phyloP scores from a whole-genome alignment of 2,329 filamentous ascomycete species.

The Epichloe elymi region DNA sequence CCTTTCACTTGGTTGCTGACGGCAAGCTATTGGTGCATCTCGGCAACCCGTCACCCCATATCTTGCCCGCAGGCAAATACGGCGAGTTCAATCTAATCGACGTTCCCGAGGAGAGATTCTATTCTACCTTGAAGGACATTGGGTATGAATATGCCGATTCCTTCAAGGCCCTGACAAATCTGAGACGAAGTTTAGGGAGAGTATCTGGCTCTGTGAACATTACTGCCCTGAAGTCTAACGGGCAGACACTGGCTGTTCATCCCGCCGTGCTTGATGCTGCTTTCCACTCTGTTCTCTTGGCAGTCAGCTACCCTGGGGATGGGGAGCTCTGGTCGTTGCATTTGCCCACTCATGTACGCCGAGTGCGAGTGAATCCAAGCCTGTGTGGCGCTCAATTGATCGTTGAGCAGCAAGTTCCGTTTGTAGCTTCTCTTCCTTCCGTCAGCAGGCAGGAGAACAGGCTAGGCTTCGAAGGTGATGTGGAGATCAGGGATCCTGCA shows the following conservation, averaged over 20 bases:
- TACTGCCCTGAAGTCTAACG: background rate
- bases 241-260: conserved; percentile 15
- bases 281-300: conserved; percentile 22
- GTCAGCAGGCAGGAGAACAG: background rate
- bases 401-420: background rate
- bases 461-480: background rate
- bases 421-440: background rate
- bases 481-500: background rate
- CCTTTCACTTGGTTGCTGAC: background rate
- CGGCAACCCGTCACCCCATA: background rate
- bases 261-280: conserved; percentile 21
- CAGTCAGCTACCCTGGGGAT: conserved; percentile 20
- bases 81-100: background rate
- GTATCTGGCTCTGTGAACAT: background rate
- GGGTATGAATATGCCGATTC: background rate
- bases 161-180: background rate
- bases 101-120: background rate
- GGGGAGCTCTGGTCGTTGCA: conserved; percentile 19
- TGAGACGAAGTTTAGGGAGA: background rate
- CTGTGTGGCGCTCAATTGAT: background rate
- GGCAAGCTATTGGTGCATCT: background rate
- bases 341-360: conserved; percentile 16
- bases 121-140: background rate
- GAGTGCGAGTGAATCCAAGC: conserved; percentile 6
- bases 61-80: background rate